A percentile compares a stretch with the other conserved stretches of the same genome.
Evolutionary conservation across 106 monocot species (phyloP).

Genomic region (Gastrodia elata): DNA sequence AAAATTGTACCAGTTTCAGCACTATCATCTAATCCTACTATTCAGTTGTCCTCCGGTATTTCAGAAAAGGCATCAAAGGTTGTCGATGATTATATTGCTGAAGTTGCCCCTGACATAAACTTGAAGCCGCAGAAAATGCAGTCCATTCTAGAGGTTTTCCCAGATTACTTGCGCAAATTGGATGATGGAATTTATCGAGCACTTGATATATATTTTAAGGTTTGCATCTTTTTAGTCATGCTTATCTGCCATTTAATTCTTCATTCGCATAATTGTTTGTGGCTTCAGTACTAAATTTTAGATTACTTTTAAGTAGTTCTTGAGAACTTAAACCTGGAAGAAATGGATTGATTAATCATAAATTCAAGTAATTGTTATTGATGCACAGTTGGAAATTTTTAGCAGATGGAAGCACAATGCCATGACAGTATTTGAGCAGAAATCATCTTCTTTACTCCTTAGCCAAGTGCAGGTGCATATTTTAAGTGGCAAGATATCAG

Average conservation of each 20-base stretch:
- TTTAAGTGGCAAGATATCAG: not conserved
- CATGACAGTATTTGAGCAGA: not conserved
- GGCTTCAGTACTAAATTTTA: not conserved
- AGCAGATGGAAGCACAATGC: not conserved
- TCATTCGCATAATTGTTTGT: not conserved
- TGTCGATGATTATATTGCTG: constrained; percentile 64
- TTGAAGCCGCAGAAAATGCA: constrained; percentile 56
- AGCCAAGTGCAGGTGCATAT: not conserved
- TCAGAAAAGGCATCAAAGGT: constrained; percentile 25
- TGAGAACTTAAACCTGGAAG: not conserved
- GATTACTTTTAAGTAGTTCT: not conserved
- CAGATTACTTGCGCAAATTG: constrained; percentile 56
- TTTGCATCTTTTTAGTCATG: constrained; percentile 8
- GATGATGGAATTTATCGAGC: constrained; percentile 78
- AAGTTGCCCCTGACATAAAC: constrained; percentile 70
- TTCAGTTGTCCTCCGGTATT: not conserved
- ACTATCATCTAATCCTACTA: constrained; percentile 11
- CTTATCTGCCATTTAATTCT: not conserved
- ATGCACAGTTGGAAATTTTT: not conserved
- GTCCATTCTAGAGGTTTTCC: constrained; percentile 39
- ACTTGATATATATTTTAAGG: constrained; percentile 76
- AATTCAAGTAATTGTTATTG: not conserved
- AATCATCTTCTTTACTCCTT: not conserved
- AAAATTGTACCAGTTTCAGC: constrained; percentile 20
- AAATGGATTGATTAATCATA: not conserved